Base-by-base conservation (phyloP, 768 basidiomycete species). In the Asterophora parasitica region DNA sequence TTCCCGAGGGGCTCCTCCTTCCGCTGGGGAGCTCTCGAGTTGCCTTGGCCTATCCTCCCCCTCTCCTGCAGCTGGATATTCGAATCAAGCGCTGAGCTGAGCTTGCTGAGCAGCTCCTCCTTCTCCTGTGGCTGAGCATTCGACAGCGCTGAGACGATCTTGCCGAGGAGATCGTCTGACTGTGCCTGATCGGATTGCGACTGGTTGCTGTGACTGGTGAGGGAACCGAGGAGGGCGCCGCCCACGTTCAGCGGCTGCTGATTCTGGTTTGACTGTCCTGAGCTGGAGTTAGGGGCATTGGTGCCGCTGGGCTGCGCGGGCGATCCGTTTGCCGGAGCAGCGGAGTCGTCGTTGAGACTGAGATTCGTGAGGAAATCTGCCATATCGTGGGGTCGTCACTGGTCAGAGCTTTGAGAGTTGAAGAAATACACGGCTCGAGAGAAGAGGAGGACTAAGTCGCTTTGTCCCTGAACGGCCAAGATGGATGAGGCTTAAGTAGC, bases 281-380 rank as follows among this genome's bases (percentile, higher is more conserved):
- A 20, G 12, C 19, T 20, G 11, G 17, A 20, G 17, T 11, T 11
- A 10, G 30, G 7, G 28, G 28, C n/a, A n/a, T n/a, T n/a, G n/a
- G n/a, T n/a, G n/a, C n/a, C n/a, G n/a, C n/a, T n/a, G 26, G 17
- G n/a, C n/a, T 17, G 19, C 11, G 30, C 33, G 8, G 6, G 4
- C 20, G 26, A n/a, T 1, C 10, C 34, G 23, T 26, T n/a, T 7
- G 48, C n/a, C 4, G 39, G 19, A 16, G 45, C 35, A 8, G 20
- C 15, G 17, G 32, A 19, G 20, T 49, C 30, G 12, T 49, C 51
- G 23, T 50, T 37, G 2, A 49, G 28, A 8, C 38, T 43, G 10
- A 53, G 51, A 23, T 56, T 56, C 36, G 50, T 53, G n/a, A 56
- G 48, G 2, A 56, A 56, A 40, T 52, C 54, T n/a, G n/a, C n/a